Evolutionary conservation across 208 protist species (phyloP).

Genomic region (Wallacemonas sp.): DNA sequence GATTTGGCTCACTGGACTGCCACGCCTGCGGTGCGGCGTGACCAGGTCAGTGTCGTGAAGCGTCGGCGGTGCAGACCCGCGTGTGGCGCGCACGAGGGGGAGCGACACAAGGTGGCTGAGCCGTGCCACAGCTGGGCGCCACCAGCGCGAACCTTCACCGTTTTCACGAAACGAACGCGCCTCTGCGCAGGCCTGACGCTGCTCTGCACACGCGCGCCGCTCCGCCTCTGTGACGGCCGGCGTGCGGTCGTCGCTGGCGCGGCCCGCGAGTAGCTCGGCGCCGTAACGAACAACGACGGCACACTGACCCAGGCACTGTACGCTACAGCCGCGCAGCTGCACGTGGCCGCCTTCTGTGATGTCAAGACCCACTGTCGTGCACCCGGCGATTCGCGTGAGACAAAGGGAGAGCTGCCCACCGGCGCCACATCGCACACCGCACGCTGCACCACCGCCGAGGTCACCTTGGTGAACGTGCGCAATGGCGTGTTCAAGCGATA

Average conservation of each 20-base stretch:
- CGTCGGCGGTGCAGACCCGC: too few relatives aligned
- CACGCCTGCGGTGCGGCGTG: too few relatives aligned
- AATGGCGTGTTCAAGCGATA: conserved; percentile 50
- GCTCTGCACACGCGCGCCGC: background rate
- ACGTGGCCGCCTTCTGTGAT: conserved; percentile 42
- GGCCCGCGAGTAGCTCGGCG: conserved; percentile 19
- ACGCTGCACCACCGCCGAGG: conserved; percentile 45
- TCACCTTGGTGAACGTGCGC: conserved; percentile 47
- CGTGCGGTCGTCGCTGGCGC: background rate
- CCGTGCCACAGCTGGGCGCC: too few relatives aligned
- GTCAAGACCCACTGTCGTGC: conserved; percentile 46
- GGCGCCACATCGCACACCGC: conserved; percentile 47
- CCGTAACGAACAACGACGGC: conserved; percentile 54
- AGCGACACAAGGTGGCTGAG: too few relatives aligned
- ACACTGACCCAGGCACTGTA: conserved; percentile 25
- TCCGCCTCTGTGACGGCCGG: background rate
- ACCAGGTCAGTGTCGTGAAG: too few relatives aligned
- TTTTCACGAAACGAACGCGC: too few relatives aligned
- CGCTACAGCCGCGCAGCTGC: conserved; percentile 32
- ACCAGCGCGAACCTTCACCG: too few relatives aligned
- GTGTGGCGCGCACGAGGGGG: too few relatives aligned
- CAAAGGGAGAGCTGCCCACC: conserved; percentile 39
- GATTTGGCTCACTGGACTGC: too few relatives aligned
- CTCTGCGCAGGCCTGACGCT: too few relatives aligned
- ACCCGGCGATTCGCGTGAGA: conserved; percentile 37